Conservation (phyloP, 768 basidiomycete genomes). For the Melanogaster broomeanus region DNA sequence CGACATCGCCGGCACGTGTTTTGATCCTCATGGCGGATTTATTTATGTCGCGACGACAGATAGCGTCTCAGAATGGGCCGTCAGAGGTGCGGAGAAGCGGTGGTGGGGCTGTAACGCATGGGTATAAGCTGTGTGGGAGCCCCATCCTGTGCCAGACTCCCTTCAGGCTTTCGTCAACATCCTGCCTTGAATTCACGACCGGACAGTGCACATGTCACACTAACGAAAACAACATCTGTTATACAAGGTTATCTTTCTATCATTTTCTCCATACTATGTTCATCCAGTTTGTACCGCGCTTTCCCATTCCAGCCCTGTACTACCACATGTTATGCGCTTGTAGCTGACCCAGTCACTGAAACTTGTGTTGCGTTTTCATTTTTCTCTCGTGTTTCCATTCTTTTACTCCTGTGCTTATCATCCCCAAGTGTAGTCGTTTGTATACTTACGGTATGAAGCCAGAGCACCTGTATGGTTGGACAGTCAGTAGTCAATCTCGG, state of each 20-base stretch:
- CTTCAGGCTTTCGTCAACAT: no score
- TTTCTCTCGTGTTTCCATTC: background rate
- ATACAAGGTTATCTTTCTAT: slow-evolving; percentile 7
- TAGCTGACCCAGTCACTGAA: slow-evolving; percentile 11
- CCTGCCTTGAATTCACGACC: background rate
- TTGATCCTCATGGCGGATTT: slow-evolving; percentile 67
- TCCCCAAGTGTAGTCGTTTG: background rate
- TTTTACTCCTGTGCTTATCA: background rate
- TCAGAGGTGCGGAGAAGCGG: slow-evolving; percentile 69
- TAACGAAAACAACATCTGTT: background rate
- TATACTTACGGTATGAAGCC: background rate
- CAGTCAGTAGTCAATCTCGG: background rate
- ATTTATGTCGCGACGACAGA: slow-evolving; percentile 68
- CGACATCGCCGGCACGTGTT: slow-evolving; percentile 71
- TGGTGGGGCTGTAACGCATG: slow-evolving; percentile 64
- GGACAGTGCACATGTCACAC: background rate
- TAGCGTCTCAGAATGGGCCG: slow-evolving; percentile 76
- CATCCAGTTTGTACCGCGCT: slow-evolving; percentile 5
- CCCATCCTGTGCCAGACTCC: background rate
- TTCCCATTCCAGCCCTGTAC: slow-evolving; percentile 23
- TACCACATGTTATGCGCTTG: slow-evolving; percentile 8
- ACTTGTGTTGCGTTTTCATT: slow-evolving; percentile 4
- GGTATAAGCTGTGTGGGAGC: slow-evolving; percentile 34
- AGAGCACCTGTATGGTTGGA: background rate
- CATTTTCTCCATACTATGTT: slow-evolving; percentile 1